Conservation (phyloP, 2,329 filamentous ascomycete genomes). For the Claviceps sp. region DNA sequence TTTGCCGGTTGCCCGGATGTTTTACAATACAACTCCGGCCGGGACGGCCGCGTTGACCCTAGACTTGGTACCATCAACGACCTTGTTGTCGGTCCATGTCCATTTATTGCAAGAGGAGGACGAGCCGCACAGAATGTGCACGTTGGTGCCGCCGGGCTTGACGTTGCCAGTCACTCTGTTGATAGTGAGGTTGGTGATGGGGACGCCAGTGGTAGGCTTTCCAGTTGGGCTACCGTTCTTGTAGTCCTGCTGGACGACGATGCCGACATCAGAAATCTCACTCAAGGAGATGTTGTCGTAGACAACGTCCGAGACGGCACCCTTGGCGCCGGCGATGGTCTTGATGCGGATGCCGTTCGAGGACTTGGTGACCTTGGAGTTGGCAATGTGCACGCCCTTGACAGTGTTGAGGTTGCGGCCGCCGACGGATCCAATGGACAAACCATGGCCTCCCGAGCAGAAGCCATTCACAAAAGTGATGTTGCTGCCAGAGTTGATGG, state of each 20-base stretch:
- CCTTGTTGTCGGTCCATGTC: not conserved
- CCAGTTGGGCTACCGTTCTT: slow-evolving; percentile 33
- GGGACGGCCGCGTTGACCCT: not conserved
- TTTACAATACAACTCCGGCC: slow-evolving; percentile 4
- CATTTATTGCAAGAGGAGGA: not conserved
- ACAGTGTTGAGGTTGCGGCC: not conserved
- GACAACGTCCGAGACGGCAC: not conserved
- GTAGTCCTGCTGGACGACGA: slow-evolving; percentile 31
- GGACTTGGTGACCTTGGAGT: slow-evolving; percentile 1
- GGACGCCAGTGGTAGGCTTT: slow-evolving; percentile 33
- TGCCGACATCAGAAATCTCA: slow-evolving; percentile 26
- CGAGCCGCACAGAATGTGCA: not conserved
- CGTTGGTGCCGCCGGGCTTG: not conserved
- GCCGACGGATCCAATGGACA: slow-evolving; percentile 2
- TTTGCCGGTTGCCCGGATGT: not conserved
- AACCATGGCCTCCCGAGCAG: not conserved
- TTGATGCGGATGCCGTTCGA: not conserved
- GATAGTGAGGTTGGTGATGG: slow-evolving; percentile 36
- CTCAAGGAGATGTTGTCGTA: slow-evolving; percentile 1
- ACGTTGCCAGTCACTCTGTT: slow-evolving; percentile 8
- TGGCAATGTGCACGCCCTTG: not conserved
- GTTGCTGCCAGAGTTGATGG: slow-evolving; percentile 1
- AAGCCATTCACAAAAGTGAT: not conserved
- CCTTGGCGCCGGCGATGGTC: not conserved
- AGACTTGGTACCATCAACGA: not conserved